Evolutionary conservation across 73 alveolate species (phyloP).

Genomic region (Tetrahymena elliotti): DNA sequence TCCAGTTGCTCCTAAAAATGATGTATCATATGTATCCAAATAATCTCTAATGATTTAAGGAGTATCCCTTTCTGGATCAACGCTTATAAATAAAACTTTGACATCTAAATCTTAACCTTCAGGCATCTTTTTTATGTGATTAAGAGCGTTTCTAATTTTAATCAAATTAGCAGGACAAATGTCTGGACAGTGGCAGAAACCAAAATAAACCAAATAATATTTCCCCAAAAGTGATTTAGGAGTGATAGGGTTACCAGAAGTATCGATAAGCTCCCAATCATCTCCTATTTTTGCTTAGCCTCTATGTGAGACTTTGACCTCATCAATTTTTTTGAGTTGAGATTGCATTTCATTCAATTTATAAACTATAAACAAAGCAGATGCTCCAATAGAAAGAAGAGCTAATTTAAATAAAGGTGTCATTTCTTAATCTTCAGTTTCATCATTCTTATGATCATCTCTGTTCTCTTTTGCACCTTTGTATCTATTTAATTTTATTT

Average conservation of each 20-base stretch:
- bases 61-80: constrained; percentile 76
- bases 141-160: constrained; percentile 52
- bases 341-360: not conserved
- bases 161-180: constrained; percentile 76
- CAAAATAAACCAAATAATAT: constrained; percentile 70
- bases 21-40: constrained; percentile 52
- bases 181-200: constrained; percentile 84
- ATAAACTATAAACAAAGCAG: not conserved
- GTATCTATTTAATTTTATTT: not conserved
- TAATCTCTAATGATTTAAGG: constrained; percentile 55
- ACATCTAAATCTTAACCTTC: constrained; percentile 53
- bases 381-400: not conserved
- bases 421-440: not conserved
- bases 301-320: not conserved
- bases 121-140: constrained; percentile 13
- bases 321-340: not conserved
- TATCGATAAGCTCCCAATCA: constrained; percentile 60
- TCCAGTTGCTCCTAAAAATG: constrained; percentile 63
- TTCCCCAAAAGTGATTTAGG: constrained; percentile 62
- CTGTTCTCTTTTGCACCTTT: not conserved
- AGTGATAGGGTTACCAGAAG: constrained; percentile 68
- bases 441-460: not conserved
- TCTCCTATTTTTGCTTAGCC: constrained; percentile 80
- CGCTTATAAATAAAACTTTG: constrained; percentile 59
- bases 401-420: not conserved